Conservation (phyloP, 352 stramenopile genomes). For the Globisporangium rhizosaccharum region DNA sequence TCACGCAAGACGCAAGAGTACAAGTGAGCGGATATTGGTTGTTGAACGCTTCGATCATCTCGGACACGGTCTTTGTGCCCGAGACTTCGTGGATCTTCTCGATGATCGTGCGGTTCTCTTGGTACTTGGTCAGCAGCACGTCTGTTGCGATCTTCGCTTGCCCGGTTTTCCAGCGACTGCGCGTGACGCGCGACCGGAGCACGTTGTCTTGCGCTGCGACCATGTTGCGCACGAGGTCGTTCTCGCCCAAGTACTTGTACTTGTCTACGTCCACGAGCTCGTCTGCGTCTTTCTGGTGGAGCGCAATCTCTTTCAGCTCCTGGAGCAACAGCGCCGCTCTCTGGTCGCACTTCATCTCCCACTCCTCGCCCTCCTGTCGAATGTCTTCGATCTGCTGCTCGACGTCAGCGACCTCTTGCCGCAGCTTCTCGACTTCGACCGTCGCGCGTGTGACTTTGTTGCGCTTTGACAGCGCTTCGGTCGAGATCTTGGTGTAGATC, state of each 20-base stretch:
- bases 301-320: slow-evolving; percentile 65
- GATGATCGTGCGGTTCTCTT: slow-evolving; percentile 76
- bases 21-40: slow-evolving; percentile 50
- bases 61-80: slow-evolving; percentile 66
- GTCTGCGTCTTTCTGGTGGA: slow-evolving; percentile 48
- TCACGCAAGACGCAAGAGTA: background rate
- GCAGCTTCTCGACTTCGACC: slow-evolving; percentile 52
- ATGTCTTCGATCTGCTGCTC: slow-evolving; percentile 60
- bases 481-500: slow-evolving; percentile 69
- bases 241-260: slow-evolving; percentile 69
- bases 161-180: slow-evolving; percentile 63
- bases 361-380: slow-evolving; percentile 51
- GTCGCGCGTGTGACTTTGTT: slow-evolving; percentile 38
- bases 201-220: slow-evolving; percentile 42
- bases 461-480: slow-evolving; percentile 51
- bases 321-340: slow-evolving; percentile 44
- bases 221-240: slow-evolving; percentile 61
- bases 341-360: slow-evolving; percentile 52
- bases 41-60: slow-evolving; percentile 85
- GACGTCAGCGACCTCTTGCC: slow-evolving; percentile 40
- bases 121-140: slow-evolving; percentile 62
- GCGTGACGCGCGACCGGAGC: slow-evolving; percentile 43
- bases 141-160: slow-evolving; percentile 65
- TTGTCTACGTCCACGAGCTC: slow-evolving; percentile 49
- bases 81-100: slow-evolving; percentile 82